These are phyloP conservation scores for Scheffersomyces parashehatae DNA, from an alignment of 1,139 yeast genomes.

Conservation along the genomic window DNA sequence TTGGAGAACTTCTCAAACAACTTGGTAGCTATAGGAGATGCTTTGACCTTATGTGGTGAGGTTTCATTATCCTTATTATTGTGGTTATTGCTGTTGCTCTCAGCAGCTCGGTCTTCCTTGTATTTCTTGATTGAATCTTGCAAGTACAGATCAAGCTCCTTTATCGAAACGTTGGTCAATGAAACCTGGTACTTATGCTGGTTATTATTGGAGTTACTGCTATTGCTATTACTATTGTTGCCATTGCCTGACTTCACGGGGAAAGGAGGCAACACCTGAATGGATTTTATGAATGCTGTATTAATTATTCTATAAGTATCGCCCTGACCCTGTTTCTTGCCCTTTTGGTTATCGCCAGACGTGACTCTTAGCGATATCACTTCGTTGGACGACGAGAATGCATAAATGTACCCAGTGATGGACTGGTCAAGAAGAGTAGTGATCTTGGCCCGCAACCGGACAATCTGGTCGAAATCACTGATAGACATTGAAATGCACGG, in stretches of 20 bases:
- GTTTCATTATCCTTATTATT: neutral
- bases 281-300: constrained; percentile 56
- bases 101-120: constrained; percentile 7
- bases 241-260: constrained; percentile 16
- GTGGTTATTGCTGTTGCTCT: neutral
- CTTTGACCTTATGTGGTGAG: constrained; percentile 5
- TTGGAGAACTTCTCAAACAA: constrained; percentile 21
- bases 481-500: constrained; percentile 13
- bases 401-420: constrained; percentile 61
- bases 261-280: constrained; percentile 40
- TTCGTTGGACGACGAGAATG: constrained; percentile 44
- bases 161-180: constrained; percentile 12
- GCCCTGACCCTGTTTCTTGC: constrained; percentile 16
- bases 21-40: constrained; percentile 15
- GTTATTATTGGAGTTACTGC: constrained; percentile 5
- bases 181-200: constrained; percentile 6
- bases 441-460: constrained; percentile 53
- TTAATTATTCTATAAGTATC: constrained; percentile 55
- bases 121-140: constrained; percentile 13
- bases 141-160: constrained; percentile 18
- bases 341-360: constrained; percentile 12
- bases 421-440: constrained; percentile 59
- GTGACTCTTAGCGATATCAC: constrained; percentile 23
- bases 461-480: constrained; percentile 36
- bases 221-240: constrained; percentile 3